Percentiles rank a stretch among this genome's conserved stretches.
phyloP scores from a whole-genome alignment of 331 rosid genomes.

The Dryas integrifolia region DNA sequence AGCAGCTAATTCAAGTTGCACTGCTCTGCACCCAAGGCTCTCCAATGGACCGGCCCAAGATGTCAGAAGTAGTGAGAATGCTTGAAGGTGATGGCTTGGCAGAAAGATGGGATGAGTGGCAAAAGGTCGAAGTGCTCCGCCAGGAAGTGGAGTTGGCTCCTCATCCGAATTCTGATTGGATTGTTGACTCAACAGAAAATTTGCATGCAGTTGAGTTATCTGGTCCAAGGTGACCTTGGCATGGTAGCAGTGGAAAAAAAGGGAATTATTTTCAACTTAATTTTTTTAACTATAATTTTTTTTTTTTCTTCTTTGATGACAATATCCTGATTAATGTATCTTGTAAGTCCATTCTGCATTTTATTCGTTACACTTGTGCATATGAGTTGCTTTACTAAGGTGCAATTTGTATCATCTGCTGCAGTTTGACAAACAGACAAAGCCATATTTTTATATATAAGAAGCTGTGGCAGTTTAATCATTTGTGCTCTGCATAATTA shows the following conservation, averaged over 20 bases:
- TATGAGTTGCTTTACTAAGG: conserved; percentile 59
- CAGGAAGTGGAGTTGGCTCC: conserved; percentile 94
- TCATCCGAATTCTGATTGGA: conserved; percentile 91
- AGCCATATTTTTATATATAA: conserved; percentile 34
- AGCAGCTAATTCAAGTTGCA: conserved; percentile 97
- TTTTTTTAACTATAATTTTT: conserved; percentile 45
- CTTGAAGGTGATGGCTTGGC: conserved; percentile 99
- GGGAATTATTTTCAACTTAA: conserved; percentile 46
- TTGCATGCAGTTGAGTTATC: conserved; percentile 96
- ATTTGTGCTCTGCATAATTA: conserved; percentile 18
- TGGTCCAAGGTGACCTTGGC: conserved; percentile 92
- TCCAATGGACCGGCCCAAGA: conserved; percentile 95
- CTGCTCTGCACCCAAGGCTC: conserved; percentile 98
- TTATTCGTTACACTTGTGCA: conserved; percentile 82
- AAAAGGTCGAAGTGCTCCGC: conserved; percentile 87
- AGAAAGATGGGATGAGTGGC: conserved; percentile 99
- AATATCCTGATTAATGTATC: conserved; percentile 50
- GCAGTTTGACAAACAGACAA: conserved; percentile 35
- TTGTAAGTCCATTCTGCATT: conserved; percentile 52
- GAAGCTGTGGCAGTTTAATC: conserved; percentile 43
- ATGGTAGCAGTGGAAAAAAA: conserved; percentile 32
- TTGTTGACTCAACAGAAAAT: conserved; percentile 92
- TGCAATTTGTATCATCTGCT: conserved; percentile 56
- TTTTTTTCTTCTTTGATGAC: conserved; percentile 22
- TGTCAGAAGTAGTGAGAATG: conserved; percentile 99